Conservation (phyloP, 2,329 filamentous ascomycete species). For the Parafenestella ontariensis region DNA sequence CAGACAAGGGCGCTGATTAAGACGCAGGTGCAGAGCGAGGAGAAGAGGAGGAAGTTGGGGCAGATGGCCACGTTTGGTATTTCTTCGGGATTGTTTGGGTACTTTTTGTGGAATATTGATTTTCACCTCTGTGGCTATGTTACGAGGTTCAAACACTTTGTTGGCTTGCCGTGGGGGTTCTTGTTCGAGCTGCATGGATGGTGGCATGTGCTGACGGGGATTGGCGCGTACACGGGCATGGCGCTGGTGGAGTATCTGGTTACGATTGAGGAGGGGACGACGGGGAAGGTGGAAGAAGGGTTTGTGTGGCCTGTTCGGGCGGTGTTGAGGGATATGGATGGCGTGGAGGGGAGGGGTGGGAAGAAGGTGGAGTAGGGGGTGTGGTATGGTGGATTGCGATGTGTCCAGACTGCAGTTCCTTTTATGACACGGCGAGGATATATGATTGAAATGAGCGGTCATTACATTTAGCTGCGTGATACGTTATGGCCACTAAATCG, state of each 20-base stretch:
- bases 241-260: slow-evolving; percentile 48
- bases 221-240: slow-evolving; percentile 57
- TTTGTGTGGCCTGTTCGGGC: slow-evolving; percentile 47
- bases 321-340: slow-evolving; percentile 39
- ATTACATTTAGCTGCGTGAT: no score
- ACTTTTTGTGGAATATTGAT: slow-evolving; percentile 65
- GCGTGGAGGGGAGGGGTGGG: slow-evolving; percentile 8
- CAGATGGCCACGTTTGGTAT: slow-evolving; percentile 39
- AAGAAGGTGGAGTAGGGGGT: slow-evolving; percentile 14
- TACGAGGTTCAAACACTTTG: slow-evolving; percentile 51
- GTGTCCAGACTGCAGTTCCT: not conserved
- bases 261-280: slow-evolving; percentile 38
- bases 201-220: slow-evolving; percentile 69
- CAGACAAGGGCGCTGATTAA: slow-evolving; percentile 38
- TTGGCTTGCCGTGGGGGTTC: slow-evolving; percentile 65
- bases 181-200: slow-evolving; percentile 67
- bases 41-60: slow-evolving; percentile 27
- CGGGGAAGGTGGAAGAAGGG: slow-evolving; percentile 36
- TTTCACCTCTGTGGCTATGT: slow-evolving; percentile 60
- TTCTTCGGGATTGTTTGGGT: slow-evolving; percentile 57
- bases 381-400: not conserved
- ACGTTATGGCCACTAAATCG: no score
- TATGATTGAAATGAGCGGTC: no score
- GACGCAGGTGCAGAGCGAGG: slow-evolving; percentile 31
- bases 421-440: not conserved